Conservation (phyloP, 164 flowering plant species). For the Nymphaea colorata region DNA sequence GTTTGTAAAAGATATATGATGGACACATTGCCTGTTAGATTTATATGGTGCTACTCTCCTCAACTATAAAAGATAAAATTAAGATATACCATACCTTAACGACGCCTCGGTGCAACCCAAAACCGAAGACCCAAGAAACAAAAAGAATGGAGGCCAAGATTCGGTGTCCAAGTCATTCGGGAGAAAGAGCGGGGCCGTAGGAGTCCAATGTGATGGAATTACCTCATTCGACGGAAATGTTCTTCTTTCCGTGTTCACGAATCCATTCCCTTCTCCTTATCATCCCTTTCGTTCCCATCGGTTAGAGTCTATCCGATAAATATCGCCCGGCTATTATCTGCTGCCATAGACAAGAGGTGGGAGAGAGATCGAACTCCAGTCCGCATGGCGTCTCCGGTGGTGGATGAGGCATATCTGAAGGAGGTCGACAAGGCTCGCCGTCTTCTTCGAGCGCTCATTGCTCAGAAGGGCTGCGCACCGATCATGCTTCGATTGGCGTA, state of each 20-base stretch:
- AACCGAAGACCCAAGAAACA: too few relatives aligned
- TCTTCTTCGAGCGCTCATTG: slow-evolving; percentile 79
- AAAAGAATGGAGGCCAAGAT: too few relatives aligned
- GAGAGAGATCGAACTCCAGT: not conserved
- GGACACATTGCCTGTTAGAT: too few relatives aligned
- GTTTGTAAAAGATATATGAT: too few relatives aligned
- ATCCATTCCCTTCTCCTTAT: not conserved
- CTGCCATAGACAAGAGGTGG: not conserved
- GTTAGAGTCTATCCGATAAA: not conserved
- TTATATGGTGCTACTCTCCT: too few relatives aligned
- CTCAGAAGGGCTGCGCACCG: slow-evolving; percentile 78
- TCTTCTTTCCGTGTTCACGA: not conserved
- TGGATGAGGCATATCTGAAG: slow-evolving; percentile 72
- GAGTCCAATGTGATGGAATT: not conserved
- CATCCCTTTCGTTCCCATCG: not conserved
- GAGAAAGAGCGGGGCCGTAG: not conserved
- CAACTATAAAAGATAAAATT: too few relatives aligned
- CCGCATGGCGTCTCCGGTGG: slow-evolving; percentile 64
- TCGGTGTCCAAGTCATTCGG: too few relatives aligned
- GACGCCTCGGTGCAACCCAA: too few relatives aligned
- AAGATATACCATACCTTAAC: too few relatives aligned
- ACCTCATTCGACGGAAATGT: not conserved
- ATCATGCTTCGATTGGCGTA: slow-evolving; percentile 99
- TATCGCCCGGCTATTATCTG: not conserved
- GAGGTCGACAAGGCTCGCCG: slow-evolving; percentile 86